Conservation (phyloP, 164 flowering plant species). For the Cinnamomum chago region DNA sequence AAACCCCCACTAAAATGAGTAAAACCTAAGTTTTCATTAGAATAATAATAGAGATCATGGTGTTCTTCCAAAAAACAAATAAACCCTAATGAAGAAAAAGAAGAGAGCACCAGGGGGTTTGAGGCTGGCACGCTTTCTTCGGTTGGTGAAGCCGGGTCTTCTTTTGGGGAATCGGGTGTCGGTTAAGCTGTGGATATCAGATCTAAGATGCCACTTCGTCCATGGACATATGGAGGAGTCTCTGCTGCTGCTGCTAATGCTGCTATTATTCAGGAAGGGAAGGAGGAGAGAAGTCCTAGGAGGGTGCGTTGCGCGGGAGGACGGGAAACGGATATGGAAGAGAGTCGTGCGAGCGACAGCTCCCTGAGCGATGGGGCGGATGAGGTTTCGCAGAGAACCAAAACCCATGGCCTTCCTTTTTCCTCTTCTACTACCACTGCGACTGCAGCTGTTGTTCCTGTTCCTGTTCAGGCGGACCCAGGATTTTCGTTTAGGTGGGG, state of each 20-base stretch:
- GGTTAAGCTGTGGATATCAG: conserved; percentile 56
- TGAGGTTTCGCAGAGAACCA: conserved; percentile 44
- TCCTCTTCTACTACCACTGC: neutral
- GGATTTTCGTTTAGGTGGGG: too few species aligned
- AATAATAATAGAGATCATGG: neutral
- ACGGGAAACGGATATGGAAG: neutral
- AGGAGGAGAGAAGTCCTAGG: conserved; percentile 18
- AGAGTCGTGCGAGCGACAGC: conserved; percentile 9
- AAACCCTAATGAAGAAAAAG: neutral
- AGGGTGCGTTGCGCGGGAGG: conserved; percentile 9
- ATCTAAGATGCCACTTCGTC: conserved; percentile 11
- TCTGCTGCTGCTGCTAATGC: conserved; percentile 3
- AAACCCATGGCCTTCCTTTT: conserved; percentile 38
- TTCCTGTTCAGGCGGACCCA: too few species aligned
- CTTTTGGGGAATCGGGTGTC: conserved; percentile 77
- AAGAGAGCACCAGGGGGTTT: conserved; percentile 57
- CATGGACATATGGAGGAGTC: conserved; percentile 22
- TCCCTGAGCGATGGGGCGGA: conserved; percentile 41
- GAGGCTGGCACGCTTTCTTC: conserved; percentile 62
- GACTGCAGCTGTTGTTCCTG: too few species aligned
- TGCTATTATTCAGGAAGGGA: neutral
- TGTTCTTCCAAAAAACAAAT: neutral
- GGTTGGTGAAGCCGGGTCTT: conserved; percentile 47
- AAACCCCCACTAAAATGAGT: neutral
- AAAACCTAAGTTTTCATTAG: neutral